Evolutionary conservation across 768 basidiomycete species (phyloP).

Genomic region (Melanogaster broomeanus): DNA sequence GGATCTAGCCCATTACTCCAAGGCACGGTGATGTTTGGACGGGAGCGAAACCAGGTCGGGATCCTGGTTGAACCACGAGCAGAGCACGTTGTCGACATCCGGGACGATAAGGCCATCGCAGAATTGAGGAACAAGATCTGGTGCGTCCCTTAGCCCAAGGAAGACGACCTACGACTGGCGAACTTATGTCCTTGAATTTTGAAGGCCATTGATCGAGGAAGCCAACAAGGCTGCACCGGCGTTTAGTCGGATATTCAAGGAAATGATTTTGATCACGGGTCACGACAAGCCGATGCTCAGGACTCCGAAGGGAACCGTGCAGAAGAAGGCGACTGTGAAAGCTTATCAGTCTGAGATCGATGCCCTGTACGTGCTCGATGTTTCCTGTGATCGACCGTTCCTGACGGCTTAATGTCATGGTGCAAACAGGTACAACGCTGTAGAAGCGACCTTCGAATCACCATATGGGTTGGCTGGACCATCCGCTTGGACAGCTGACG

Average conservation of each 20-base stretch:
- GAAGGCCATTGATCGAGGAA: constrained; percentile 40
- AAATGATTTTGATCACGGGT: constrained; percentile 49
- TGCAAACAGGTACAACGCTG: constrained; percentile 13
- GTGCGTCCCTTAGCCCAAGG: constrained; percentile 6
- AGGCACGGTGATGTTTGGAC: constrained; percentile 36
- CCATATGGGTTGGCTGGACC: constrained; percentile 1
- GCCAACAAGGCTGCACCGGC: constrained; percentile 41
- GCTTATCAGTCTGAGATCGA: constrained; percentile 29
- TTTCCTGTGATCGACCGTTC: constrained; percentile 13
- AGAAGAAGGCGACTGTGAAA: constrained; percentile 14
- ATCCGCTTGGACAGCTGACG: constrained; percentile 1
- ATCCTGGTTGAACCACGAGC: constrained; percentile 32
- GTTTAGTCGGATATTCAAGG: constrained; percentile 47
- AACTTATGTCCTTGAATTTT: background rate
- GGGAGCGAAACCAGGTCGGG: constrained; percentile 33
- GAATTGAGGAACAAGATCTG: constrained; percentile 33
- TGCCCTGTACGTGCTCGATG: constrained; percentile 12
- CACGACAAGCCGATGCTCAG: constrained; percentile 42
- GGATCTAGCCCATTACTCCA: constrained; percentile 18
- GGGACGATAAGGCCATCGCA: constrained; percentile 22
- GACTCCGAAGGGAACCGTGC: constrained; percentile 33
- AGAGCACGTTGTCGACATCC: constrained; percentile 17
- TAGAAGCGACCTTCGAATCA: background rate
- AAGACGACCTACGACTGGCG: no score
- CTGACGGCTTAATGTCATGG: constrained; percentile 7